phyloP scores from a whole-genome alignment of 805 yeast species.

The Komagataella pastoris region DNA sequence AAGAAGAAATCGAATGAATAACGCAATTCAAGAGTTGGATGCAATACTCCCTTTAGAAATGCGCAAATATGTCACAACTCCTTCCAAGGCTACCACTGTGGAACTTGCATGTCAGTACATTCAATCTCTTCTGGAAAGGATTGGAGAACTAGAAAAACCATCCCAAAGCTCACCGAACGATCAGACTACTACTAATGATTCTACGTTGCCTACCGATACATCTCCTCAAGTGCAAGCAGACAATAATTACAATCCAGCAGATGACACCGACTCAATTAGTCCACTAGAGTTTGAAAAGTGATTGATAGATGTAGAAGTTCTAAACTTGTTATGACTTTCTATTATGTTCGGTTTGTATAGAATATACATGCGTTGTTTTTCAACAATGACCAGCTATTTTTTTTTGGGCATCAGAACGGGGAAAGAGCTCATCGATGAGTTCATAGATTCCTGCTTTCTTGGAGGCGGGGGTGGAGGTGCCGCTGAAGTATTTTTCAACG shows the following conservation, averaged over 20 bases:
- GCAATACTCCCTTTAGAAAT: conserved; percentile 49
- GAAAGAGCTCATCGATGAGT: background rate
- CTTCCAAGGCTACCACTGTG: conserved; percentile 90
- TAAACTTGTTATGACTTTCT: background rate
- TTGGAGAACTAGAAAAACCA: conserved; percentile 7
- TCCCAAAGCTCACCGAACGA: background rate
- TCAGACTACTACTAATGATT: background rate
- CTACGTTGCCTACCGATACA: background rate
- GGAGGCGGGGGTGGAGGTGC: background rate
- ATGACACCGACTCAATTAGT: background rate
- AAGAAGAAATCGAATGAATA: conserved; percentile 82
- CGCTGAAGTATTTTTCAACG: background rate
- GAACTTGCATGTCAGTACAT: conserved; percentile 77
- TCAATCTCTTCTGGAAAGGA: conserved; percentile 24
- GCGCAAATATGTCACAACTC: conserved; percentile 46
- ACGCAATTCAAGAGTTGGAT: conserved; percentile 69
- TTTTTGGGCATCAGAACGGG: background rate
- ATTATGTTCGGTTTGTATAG: background rate
- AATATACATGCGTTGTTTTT: background rate
- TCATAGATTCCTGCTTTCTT: background rate
- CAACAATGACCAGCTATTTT: background rate
- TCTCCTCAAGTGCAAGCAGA: background rate
- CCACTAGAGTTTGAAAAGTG: background rate
- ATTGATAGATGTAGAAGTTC: background rate
- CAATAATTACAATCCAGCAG: background rate